Evolutionary conservation across 352 stramenopile genomes (phyloP).

Genomic region (Phytophthora fragariae): DNA sequence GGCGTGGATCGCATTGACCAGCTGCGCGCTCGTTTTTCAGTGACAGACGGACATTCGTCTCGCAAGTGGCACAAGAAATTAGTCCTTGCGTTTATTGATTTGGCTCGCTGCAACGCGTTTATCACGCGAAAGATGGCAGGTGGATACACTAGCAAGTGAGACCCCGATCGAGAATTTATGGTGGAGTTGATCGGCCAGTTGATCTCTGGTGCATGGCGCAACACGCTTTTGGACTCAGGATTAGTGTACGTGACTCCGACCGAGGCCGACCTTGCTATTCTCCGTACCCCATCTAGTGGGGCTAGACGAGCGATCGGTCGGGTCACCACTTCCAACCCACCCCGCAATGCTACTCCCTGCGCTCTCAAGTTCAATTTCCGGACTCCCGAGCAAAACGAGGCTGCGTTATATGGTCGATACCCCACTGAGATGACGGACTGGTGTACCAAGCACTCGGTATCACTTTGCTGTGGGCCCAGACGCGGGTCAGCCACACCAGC

Average conservation of each 20-base stretch:
- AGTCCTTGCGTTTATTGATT: neutral
- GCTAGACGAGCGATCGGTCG: neutral
- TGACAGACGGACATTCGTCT: neutral
- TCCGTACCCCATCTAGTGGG: neutral
- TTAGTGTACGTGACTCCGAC: neutral
- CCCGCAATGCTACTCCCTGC: neutral
- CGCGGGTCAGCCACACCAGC: no score
- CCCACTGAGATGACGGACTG: neutral
- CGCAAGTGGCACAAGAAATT: neutral
- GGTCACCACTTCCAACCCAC: neutral
- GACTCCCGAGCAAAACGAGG: neutral
- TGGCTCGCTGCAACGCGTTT: neutral
- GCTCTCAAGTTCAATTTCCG: neutral
- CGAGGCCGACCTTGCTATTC: neutral
- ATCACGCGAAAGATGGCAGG: neutral
- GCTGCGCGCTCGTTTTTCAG: neutral
- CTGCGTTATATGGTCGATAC: neutral
- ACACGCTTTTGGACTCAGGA: neutral
- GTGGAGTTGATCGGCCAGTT: neutral
- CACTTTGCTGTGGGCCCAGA: no score
- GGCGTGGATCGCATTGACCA: neutral
- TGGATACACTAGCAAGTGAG: neutral
- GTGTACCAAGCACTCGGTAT: neutral
- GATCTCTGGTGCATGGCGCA: neutral
- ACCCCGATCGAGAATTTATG: neutral